phyloP scores from a whole-genome alignment of 257 asterid genomes.

The Anisodus tanguticus region DNA sequence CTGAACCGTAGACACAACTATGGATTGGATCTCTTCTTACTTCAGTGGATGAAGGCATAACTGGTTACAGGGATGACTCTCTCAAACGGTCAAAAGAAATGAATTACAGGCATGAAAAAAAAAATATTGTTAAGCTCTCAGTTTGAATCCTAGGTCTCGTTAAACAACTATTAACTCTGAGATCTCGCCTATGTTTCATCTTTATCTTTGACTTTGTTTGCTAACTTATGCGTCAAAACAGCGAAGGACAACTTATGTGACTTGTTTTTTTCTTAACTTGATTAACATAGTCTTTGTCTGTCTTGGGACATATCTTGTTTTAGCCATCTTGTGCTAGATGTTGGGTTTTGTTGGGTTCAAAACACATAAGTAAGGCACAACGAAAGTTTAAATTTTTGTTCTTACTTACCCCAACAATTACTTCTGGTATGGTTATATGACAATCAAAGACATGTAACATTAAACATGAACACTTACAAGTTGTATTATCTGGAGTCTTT shows the following conservation, averaged over 20 bases:
- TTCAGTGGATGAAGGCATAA: constrained; percentile 97
- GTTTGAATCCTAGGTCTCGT: background rate
- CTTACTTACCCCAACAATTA: no score
- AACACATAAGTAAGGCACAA: no score
- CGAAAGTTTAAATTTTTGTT: no score
- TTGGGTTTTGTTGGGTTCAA: no score
- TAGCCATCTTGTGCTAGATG: background rate
- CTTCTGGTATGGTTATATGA: no score
- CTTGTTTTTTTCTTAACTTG: background rate
- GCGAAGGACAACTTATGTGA: background rate
- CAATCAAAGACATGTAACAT: no score
- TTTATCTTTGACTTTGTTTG: background rate
- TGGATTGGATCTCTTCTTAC: constrained; percentile 91
- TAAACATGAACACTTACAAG: no score
- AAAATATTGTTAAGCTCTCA: background rate
- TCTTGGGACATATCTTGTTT: background rate
- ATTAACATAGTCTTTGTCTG: background rate
- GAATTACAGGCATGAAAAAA: constrained; percentile 73
- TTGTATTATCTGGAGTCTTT: no score
- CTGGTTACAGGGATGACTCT: constrained; percentile 97
- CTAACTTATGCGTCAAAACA: background rate
- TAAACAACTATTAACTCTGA: background rate
- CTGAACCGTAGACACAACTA: constrained; percentile 81
- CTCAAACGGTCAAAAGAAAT: constrained; percentile 96
- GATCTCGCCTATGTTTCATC: background rate